These are phyloP conservation scores for Ophiostoma sp. DNA, from an alignment of 2,329 filamentous ascomycete species.

Conservation along the genomic window DNA sequence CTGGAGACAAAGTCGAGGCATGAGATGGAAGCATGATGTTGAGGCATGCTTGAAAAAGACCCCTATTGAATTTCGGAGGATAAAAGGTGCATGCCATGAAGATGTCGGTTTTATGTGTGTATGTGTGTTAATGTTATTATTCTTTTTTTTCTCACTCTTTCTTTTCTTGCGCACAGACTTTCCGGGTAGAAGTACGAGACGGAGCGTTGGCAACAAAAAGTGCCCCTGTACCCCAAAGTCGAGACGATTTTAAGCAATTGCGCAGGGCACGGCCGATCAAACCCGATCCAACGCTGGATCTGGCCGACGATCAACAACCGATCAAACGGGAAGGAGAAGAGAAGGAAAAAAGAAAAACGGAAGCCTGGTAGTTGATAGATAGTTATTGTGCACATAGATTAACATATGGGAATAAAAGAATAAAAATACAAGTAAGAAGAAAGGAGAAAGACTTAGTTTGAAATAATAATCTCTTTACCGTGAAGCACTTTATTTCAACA, in stretches of 20 bases:
- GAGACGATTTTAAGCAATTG: slow-evolving; percentile 21
- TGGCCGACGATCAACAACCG: slow-evolving; percentile 18
- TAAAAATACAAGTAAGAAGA: no score
- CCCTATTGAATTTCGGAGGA: background rate
- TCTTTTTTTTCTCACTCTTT: background rate
- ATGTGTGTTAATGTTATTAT: background rate
- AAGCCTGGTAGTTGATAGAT: background rate
- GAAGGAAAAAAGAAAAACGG: background rate
- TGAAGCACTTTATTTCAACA: no score
- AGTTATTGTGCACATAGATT: no score
- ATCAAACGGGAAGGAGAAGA: slow-evolving; percentile 13
- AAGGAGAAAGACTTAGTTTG: no score
- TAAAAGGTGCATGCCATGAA: background rate
- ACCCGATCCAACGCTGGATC: slow-evolving; percentile 18
- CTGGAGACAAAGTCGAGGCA: background rate
- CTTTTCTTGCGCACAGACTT: background rate
- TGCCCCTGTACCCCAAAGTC: background rate
- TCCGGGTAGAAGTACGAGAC: background rate
- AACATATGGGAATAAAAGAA: no score
- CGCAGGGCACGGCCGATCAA: slow-evolving; percentile 15
- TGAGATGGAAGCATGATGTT: no score
- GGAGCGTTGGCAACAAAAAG: background rate
- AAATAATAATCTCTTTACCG: no score
- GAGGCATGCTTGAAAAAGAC: background rate
- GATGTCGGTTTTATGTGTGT: background rate